Evolutionary conservation across 1,284 basidiomycete genomes (phyloP).

Genomic region (Naganishia sp.): DNA sequence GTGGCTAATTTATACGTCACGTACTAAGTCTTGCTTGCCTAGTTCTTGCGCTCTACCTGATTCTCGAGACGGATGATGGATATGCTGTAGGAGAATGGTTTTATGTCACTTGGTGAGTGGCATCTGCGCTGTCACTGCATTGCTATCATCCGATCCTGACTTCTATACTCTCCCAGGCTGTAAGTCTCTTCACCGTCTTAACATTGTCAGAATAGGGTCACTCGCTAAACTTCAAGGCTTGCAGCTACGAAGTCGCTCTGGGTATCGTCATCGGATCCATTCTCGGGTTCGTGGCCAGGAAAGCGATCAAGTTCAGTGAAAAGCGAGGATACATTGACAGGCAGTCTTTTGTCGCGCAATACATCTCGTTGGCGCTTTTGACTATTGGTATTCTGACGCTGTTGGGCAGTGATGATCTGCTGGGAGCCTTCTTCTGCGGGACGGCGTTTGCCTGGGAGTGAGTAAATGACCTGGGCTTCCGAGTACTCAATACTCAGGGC

Average conservation of each 20-base stretch:
- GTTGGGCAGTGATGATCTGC: constrained; percentile 88
- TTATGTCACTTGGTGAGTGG: constrained; percentile 67
- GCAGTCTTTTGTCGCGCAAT: constrained; percentile 89
- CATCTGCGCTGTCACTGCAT: neutral
- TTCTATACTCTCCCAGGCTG: constrained; percentile 6
- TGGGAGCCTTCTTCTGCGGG: constrained; percentile 93
- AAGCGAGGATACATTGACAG: constrained; percentile 86
- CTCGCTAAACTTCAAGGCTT: constrained; percentile 4
- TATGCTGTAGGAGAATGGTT: constrained; percentile 68
- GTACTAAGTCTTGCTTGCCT: neutral
- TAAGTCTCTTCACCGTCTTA: neutral
- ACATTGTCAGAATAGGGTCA: constrained; percentile 8
- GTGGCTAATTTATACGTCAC: neutral
- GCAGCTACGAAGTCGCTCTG: constrained; percentile 76
- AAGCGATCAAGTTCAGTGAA: constrained; percentile 95
- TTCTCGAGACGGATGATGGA: constrained; percentile 67
- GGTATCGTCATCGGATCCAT: constrained; percentile 76
- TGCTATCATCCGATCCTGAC: neutral
- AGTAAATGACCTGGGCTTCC: constrained; percentile 33
- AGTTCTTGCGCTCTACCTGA: constrained; percentile 83
- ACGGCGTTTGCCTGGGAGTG: constrained; percentile 95
- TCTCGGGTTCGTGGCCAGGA: constrained; percentile 79
- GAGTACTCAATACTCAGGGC: neutral
- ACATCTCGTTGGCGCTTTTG: constrained; percentile 78
- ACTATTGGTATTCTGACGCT: constrained; percentile 78